A percentile compares a stretch with the other conserved stretches of the same genome.
These are phyloP conservation scores for Lepraria neglecta DNA, from an alignment of 495 filamentous ascomycete species.

Conservation along the genomic window DNA sequence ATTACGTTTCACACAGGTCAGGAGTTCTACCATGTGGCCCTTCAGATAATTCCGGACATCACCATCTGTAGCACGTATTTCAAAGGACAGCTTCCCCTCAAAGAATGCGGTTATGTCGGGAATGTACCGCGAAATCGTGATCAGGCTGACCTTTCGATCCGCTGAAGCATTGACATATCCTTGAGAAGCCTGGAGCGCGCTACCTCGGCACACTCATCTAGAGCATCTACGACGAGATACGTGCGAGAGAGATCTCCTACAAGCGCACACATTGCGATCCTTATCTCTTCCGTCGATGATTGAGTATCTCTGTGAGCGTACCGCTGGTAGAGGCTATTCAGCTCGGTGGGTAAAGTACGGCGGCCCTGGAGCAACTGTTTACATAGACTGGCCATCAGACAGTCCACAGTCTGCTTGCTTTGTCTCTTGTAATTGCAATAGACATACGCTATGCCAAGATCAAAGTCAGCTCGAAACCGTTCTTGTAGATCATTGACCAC, in stretches of 20 bases:
- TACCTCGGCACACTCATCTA: not conserved
- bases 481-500: not conserved
- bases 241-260: not conserved
- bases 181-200: not conserved
- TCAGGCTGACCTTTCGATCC: not conserved
- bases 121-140: slow-evolving; percentile 2
- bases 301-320: not conserved
- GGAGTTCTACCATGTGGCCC: slow-evolving; percentile 17
- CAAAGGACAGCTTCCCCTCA: slow-evolving; percentile 25
- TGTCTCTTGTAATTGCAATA: not conserved
- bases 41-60: slow-evolving; percentile 34
- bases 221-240: not conserved
- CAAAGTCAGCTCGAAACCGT: not conserved
- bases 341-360: not conserved
- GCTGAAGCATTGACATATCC: not conserved
- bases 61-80: slow-evolving; percentile 36
- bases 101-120: slow-evolving; percentile 15
- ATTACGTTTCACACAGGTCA: slow-evolving; percentile 2
- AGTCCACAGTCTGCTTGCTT: not conserved
- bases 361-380: not conserved
- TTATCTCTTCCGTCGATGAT: not conserved
- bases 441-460: not conserved
- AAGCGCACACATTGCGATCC: not conserved
- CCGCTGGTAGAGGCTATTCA: not conserved
- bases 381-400: not conserved